These are phyloP conservation scores for Podaxis pistillaris DNA, from an alignment of 768 basidiomycete genomes.

Conservation along the genomic window DNA sequence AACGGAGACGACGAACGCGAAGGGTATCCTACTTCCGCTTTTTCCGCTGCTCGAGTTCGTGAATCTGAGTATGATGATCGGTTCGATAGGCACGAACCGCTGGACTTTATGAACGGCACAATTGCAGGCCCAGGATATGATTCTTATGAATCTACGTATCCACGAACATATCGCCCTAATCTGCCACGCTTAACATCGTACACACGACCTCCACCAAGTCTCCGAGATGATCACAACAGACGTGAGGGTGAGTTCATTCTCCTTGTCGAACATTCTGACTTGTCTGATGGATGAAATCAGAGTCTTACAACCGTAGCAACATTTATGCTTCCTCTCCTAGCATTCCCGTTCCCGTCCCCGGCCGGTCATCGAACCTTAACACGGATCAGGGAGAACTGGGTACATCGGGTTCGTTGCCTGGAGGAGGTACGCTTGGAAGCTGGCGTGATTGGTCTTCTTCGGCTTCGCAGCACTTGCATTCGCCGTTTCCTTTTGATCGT, in stretches of 20 bases:
- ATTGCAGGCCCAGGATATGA: neutral
- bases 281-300: neutral
- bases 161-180: neutral
- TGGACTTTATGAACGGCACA: conserved; percentile 3
- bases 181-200: neutral
- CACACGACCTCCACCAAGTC: neutral
- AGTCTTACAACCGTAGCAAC: conserved; percentile 1
- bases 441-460: conserved; percentile 11
- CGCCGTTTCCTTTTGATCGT: neutral
- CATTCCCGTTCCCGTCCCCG: conserved; percentile 8
- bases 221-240: neutral
- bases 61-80: neutral
- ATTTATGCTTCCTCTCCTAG: conserved; percentile 3
- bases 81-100: neutral
- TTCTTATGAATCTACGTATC: neutral
- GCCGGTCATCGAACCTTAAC: neutral
- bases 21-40: neutral
- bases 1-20: conserved; percentile 6
- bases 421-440: neutral
- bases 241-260: conserved; percentile 6
- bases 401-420: neutral
- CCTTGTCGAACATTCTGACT: neutral
- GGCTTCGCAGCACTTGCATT: neutral
- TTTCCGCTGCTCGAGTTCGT: neutral
- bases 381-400: neutral